Evolutionary conservation across 108 stramenopile genomes (phyloP).

Genomic region (Poteriospumella lacustris): DNA sequence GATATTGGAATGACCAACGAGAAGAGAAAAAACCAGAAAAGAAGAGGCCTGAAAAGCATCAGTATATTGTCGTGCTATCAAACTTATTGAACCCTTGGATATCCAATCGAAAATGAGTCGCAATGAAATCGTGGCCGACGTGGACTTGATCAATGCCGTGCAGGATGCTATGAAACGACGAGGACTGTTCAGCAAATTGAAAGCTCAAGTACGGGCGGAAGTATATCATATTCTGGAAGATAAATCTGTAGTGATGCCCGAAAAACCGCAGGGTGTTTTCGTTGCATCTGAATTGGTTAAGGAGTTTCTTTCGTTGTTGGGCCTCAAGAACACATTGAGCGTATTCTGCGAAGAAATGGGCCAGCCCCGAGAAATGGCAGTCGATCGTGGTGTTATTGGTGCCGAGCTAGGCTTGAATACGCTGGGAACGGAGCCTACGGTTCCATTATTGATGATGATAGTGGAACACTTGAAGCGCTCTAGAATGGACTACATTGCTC

Average conservation of each 20-base stretch:
- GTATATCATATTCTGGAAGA: conserved; percentile 19
- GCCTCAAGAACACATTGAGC: neutral
- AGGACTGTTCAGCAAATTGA: neutral
- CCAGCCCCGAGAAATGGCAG: neutral
- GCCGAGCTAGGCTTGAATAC: neutral
- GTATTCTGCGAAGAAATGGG: conserved; percentile 11
- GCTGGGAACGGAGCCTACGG: neutral
- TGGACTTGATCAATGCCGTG: neutral
- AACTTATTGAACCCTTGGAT: too few relatives aligned
- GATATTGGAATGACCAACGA: too few relatives aligned
- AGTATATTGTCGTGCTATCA: too few relatives aligned
- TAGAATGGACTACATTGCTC: too few relatives aligned
- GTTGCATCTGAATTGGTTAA: neutral
- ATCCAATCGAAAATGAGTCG: too few relatives aligned
- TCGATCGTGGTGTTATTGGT: neutral
- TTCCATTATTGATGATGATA: neutral
- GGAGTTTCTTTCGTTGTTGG: neutral
- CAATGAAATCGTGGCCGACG: too few relatives aligned
- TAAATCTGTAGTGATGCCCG: neutral
- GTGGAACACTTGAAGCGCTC: neutral
- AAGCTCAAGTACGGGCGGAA: neutral
- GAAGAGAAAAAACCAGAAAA: too few relatives aligned
- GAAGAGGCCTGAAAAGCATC: too few relatives aligned
- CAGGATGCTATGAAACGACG: neutral
- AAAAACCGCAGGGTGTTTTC: conserved; percentile 12